Evolutionary conservation across 2,329 filamentous ascomycete genomes (phyloP), one percentile per base, ranked within the genome.

Genomic region (Ceratocystis smalleyi): DNA sequence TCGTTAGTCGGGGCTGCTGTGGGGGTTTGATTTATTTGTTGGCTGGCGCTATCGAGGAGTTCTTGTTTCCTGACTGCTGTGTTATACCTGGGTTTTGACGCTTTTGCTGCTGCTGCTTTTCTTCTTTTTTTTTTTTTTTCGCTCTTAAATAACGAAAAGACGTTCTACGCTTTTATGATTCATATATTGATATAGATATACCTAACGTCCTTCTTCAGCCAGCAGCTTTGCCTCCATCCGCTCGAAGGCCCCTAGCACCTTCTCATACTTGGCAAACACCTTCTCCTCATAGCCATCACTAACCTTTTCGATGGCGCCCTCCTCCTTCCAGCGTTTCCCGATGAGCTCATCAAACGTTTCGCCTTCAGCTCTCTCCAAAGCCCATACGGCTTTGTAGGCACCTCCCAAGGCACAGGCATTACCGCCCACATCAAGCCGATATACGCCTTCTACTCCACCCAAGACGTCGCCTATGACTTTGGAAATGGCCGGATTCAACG

Each of bases 301-400:
- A 55, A 96, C 86, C 76, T 83, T 89, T 75, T 88, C 83, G 12
- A 96, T 86, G 68, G 91, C 90, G 0, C 85, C 85, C 68, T 87
- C 85, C 75, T 96, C 92, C 67, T 83, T 83, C 94, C 94, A 99
- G 68, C 94, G 79, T 71, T 78, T 78, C 6, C 87, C 89, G 67
- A 99, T 86, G 68, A 96, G 78, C 67, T 92, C 86, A 72, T 97
- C 94, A 75, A 97, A 97, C 3, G 81, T 89, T 80, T 95, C 85
- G 19, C 78, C 79, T 1, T 76, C 73, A 27, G 74, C 74, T 59
- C 88, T 78, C 77, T 94, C 90, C 64, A 90, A 78, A 0, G 88
- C 91, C 94, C 94, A 99, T 0, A 95, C 85, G 15, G 94, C 92
- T 77, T 97, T 97, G 76, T 97, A 96, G 30, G 92, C 92, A 5